Evolutionary conservation across 495 filamentous ascomycete species (phyloP).

Genomic region (Hypoxylon cercidicola): DNA sequence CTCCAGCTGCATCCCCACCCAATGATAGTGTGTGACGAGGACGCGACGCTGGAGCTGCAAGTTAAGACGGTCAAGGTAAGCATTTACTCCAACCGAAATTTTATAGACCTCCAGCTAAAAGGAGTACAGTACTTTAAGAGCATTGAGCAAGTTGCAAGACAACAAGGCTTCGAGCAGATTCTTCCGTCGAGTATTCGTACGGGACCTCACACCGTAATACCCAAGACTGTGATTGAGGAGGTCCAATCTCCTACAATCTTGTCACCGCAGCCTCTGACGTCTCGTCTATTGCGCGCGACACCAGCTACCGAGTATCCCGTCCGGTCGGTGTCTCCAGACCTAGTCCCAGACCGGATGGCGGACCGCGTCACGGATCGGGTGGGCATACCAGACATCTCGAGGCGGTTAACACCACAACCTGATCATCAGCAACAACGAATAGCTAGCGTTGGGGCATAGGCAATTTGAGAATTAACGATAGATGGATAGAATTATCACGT

Average conservation of each 20-base stretch:
- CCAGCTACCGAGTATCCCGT: conserved; percentile 61
- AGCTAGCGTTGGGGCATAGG: conserved; percentile 45
- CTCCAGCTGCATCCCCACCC: conserved; percentile 83
- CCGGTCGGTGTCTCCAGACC: conserved; percentile 62
- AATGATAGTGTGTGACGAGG: conserved; percentile 85
- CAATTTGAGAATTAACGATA: conserved; percentile 5
- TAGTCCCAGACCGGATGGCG: conserved; percentile 75
- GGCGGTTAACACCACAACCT: conserved; percentile 55
- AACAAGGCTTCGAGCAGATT: conserved; percentile 68
- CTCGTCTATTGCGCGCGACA: conserved; percentile 55
- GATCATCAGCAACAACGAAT: conserved; percentile 49
- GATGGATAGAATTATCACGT: background rate
- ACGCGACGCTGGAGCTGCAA: conserved; percentile 83
- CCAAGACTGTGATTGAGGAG: conserved; percentile 46
- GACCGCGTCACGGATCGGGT: conserved; percentile 73
- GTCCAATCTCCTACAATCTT: conserved; percentile 57
- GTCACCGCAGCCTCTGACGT: conserved; percentile 59
- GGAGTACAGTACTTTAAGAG: conserved; percentile 70
- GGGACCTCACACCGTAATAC: conserved; percentile 40
- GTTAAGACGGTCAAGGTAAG: conserved; percentile 85
- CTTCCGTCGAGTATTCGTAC: conserved; percentile 62
- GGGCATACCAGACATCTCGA: conserved; percentile 61
- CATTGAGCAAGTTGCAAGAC: conserved; percentile 68
- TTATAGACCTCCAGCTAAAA: conserved; percentile 14
- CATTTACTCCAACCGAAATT: background rate